Conservation (phyloP, 352 stramenopile genomes). For the Globisporangium irregulare region DNA sequence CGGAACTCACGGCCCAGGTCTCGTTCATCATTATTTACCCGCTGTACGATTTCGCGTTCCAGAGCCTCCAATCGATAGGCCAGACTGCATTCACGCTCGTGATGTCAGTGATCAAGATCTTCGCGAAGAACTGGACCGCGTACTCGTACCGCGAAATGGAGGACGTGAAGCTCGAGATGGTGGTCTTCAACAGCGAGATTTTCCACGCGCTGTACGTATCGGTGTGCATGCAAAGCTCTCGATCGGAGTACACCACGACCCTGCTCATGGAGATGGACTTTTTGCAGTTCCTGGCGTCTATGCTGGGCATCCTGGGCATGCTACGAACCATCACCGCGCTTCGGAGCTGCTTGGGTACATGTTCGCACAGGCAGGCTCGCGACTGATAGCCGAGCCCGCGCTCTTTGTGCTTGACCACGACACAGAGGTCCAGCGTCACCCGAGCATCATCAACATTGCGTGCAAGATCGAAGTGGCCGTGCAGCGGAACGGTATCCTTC, state of each 20-base stretch:
- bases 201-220: conserved; percentile 27
- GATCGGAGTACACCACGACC: conserved; percentile 17
- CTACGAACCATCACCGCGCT: not conserved
- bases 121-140: no score
- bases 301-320: not conserved
- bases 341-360: no score
- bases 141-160: conserved; percentile 5
- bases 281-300: not conserved
- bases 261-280: not conserved
- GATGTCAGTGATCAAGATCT: no score
- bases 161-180: conserved; percentile 25
- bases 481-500: not conserved
- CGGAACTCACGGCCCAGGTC: no score
- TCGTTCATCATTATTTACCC: conserved; percentile 13
- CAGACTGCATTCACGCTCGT: no score
- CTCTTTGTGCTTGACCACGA: no score
- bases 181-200: conserved; percentile 26
- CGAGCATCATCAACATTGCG: not conserved
- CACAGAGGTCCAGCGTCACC: not conserved
- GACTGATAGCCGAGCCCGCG: no score
- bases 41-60: conserved; percentile 23
- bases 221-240: conserved; percentile 25
- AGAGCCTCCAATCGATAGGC: conserved; percentile 2
- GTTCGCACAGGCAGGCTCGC: no score
- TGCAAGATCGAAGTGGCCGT: no score